Evolutionary conservation across 1,139 yeast genomes (phyloP).

Genomic region (Sugiyamaella novakii): DNA sequence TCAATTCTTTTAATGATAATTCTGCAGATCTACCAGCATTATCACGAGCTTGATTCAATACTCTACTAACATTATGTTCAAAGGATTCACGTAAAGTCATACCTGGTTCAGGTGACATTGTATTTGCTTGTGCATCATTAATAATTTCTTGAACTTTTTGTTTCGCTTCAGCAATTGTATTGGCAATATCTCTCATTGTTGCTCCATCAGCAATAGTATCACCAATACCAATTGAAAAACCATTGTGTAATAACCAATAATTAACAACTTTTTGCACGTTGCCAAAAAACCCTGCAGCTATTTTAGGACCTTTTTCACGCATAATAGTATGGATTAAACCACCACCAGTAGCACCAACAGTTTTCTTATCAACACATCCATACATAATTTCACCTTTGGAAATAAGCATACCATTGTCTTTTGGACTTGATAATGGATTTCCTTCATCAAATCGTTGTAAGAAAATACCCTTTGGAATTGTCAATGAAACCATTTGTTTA

Average conservation of each 20-base stretch:
- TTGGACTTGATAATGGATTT: conserved; percentile 78
- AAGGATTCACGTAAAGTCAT: conserved; percentile 98
- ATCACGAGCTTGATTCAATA: conserved; percentile 97
- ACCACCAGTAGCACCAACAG: conserved; percentile 98
- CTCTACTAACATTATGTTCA: conserved; percentile 95
- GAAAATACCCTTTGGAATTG: conserved; percentile 95
- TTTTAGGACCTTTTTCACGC: conserved; percentile 93
- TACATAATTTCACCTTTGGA: conserved; percentile 92
- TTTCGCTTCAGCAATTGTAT: conserved; percentile 91
- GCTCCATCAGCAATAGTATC: conserved; percentile 98
- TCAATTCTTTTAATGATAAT: conserved; percentile 87
- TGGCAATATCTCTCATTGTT: conserved; percentile 91
- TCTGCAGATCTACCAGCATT: conserved; percentile 99
- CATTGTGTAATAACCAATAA: conserved; percentile 94
- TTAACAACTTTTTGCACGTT: conserved; percentile 93
- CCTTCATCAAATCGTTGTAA: conserved; percentile 91
- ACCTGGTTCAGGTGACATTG: conserved; percentile 95
- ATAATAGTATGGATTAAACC: conserved; percentile 96
- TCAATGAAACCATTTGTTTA: conserved; percentile 88
- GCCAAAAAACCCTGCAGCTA: conserved; percentile 89
- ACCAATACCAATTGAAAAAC: conserved; percentile 99
- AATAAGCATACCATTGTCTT: conserved; percentile 89
- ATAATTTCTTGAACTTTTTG: conserved; percentile 91
- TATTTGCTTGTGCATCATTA: conserved; percentile 84
- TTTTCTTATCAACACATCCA: conserved; percentile 97